Conservation (phyloP, 208 protist species). For the Leishmania mexicana region DNA sequence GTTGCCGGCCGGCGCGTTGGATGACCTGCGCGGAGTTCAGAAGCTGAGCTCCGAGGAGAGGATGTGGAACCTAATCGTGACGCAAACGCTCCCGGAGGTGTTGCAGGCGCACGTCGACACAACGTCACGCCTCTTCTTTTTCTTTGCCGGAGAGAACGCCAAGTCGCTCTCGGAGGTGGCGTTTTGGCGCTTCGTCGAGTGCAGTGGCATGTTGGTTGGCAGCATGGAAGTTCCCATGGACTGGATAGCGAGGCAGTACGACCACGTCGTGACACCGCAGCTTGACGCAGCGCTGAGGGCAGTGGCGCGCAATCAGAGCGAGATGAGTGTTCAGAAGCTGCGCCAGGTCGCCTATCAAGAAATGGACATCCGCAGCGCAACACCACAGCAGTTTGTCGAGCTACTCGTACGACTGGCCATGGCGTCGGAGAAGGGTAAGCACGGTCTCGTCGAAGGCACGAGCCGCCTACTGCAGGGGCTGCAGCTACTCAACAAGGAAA, state of each 20-base stretch:
- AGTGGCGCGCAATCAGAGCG: conserved; percentile 44
- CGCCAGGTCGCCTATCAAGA: conserved; percentile 62
- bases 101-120: conserved; percentile 50
- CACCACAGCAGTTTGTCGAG: conserved; percentile 73
- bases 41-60: conserved; percentile 25
- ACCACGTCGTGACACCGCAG: conserved; percentile 77
- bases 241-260: conserved; percentile 57
- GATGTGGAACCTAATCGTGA: conserved; percentile 49
- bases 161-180: conserved; percentile 64
- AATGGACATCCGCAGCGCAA: conserved; percentile 74
- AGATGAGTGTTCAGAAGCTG: conserved; percentile 48
- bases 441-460: conserved; percentile 53
- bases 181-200: conserved; percentile 85
- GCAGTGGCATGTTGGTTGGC: conserved; percentile 19
- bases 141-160: conserved; percentile 65
- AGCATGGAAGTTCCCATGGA: conserved; percentile 37
- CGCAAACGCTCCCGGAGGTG: conserved; percentile 36
- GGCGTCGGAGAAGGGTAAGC: conserved; percentile 27
- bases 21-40: conserved; percentile 45
- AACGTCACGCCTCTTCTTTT: conserved; percentile 66
- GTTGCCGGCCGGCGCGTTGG: conserved; percentile 43
- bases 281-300: conserved; percentile 47
- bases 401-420: conserved; percentile 72
- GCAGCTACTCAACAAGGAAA: conserved; percentile 24
- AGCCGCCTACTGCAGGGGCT: conserved; percentile 47